phyloP scores from a whole-genome alignment of 805 yeast species.

The Kazachstania martiniae region DNA sequence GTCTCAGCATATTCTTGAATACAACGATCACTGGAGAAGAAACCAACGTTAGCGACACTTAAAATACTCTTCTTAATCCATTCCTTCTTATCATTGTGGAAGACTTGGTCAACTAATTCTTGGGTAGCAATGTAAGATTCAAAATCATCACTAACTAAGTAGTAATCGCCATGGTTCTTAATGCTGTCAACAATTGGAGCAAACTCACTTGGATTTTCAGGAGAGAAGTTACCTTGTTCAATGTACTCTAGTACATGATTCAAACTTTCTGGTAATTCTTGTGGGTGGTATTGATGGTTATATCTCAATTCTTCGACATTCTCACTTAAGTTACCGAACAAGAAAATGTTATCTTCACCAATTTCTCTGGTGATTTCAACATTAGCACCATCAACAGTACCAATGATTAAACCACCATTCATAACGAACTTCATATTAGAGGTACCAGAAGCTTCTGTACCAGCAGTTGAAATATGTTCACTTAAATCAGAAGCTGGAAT shows the following conservation, averaged over 20 bases:
- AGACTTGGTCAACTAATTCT: conserved; percentile 60
- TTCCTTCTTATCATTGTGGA: conserved; percentile 44
- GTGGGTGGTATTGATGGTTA: conserved; percentile 49
- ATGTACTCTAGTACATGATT: conserved; percentile 53
- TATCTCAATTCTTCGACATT: conserved; percentile 79
- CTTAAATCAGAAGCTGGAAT: conserved; percentile 84
- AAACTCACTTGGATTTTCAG: conserved; percentile 47
- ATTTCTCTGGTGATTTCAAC: conserved; percentile 90
- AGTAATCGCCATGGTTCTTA: conserved; percentile 68
- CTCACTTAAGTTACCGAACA: conserved; percentile 86
- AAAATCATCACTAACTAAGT: conserved; percentile 82
- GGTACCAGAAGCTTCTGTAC: conserved; percentile 94
- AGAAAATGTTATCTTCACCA: conserved; percentile 85
- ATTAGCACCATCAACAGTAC: conserved; percentile 96
- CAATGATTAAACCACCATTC: conserved; percentile 88
- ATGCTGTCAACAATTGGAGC: conserved; percentile 59
- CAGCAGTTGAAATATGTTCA: conserved; percentile 93
- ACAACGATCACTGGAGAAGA: conserved; percentile 84
- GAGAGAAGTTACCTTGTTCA: conserved; percentile 63
- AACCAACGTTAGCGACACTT: conserved; percentile 88
- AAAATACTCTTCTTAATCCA: conserved; percentile 73
- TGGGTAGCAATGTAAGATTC: conserved; percentile 81
- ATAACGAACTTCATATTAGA: conserved; percentile 92
- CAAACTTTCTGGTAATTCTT: conserved; percentile 48
- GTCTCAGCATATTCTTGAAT: conserved; percentile 81